Evolutionary conservation across 2,329 filamentous ascomycete genomes (phyloP), one percentile per base, ranked within the genome.

Genomic region (Immersiporthe knoxdaviesiana): DNA sequence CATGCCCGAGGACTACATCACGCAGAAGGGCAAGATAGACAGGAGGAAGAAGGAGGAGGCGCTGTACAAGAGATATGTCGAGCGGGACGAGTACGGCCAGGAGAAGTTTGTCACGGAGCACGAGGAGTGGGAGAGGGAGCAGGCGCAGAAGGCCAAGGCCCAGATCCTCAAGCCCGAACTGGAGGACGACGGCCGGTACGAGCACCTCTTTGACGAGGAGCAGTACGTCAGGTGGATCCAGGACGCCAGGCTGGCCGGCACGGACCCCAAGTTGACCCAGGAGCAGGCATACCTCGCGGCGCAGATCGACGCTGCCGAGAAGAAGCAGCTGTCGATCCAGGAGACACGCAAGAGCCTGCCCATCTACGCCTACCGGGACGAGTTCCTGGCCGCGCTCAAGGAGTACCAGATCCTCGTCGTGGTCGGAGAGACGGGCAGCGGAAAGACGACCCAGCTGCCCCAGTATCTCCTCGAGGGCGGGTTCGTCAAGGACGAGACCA

Each of bases 1-100:
- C 73, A 90, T 99, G 82, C 96, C 95, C 0, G 94, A 97, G 72
- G 94, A 97, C 78, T 97, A 97, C 77, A 95, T 97, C 72, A 97
- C 92, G 0, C 94, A 97, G 77, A 94, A 95, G 80, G 94, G 93
- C 30, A 96, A 97, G 76, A 90, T 97, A 72, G 92, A 97, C 77
- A 86, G 87, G 74, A 94, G 92, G 78, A 92, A 92, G 77, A 98
- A 98, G 78, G 89, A 96, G 72, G 92, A 97, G 32, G 93, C 92
- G 0, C 85, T 99, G 14, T 97, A 97, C 81, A 94, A 93, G 78
- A 89, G 94, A 64, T 95, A 97, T 74, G 90, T 97, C 3, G 94
- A 97, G 72, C 87, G 88, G 70, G 94, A 97, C 74, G 92, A 97
- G 75, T 91, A 91, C 74, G 94, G 94, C 5, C 90, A 96, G 72